Evolutionary conservation across 2,329 filamentous ascomycete genomes (phyloP), one percentile per base, ranked within the genome.

Genomic region (Claviceps sp.): DNA sequence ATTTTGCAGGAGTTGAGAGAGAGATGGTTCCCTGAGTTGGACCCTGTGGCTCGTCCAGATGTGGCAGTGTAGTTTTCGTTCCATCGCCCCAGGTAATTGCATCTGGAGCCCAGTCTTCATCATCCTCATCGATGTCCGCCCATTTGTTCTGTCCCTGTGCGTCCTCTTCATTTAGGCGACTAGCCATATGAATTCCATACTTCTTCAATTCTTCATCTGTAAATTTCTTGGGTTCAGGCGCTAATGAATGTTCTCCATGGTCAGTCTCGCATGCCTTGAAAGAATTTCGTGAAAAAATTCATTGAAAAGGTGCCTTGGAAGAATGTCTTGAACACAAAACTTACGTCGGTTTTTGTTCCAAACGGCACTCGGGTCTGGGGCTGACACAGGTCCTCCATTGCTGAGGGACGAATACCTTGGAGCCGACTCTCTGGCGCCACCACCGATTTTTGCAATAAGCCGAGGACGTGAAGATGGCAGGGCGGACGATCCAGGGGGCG

Each of bases 281-380:
- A 20, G 7, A 26, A 16, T 23, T 14, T 22, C 8, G 9, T 29
- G 9, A 29, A 29, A 29, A 29, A 11, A 29, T 29, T 9, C 8
- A 6, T 26, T 26, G 7, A 8, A 26, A 26, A 7, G 8, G 2
- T 26, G 7, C 26, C 14, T 23, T 54, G 38, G 46, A 53, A 45
- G 13, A 46, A 40, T 45, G 26, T 16, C 20, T 13, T 7, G 16
- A 34, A 26, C 3, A n/a, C 47, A 47, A 29, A 50, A 71, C 83
- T 64, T 78, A 85, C 86, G 85, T 72, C 83, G 77, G 65, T 93
- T 94, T 69, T 89, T 90, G 70, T 93, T 94, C 88, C 88, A 94
- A 42, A 94, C 86, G 50, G 78, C 84, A 65, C 73, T 86, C 34
- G 79, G 76, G 65, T 90, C 86, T 14, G 86, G 85, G 26, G 80